Base-by-base conservation (phyloP, 2,329 filamentous ascomycete species). In the Aureobasidium sp. region DNA sequence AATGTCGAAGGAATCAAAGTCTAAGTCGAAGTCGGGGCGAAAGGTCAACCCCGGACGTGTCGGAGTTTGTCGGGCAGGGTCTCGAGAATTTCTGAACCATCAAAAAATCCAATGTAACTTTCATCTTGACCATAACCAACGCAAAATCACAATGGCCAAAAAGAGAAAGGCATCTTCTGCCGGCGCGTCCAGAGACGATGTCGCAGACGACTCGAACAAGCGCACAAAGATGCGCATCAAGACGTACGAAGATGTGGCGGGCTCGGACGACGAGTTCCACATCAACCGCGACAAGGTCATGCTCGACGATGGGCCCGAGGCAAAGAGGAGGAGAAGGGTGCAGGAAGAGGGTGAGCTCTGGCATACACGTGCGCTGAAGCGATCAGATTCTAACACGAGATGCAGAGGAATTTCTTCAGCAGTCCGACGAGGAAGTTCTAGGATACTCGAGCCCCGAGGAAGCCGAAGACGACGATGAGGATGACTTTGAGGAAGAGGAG, bases 231-330 rank as follows among this genome's bases (percentile, higher is more conserved):
- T 91, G 64, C 69, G 71, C 21, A 76, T 81, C 60, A 74, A 70
- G 60, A 86, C 83, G 2, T 93, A 82, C 73, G 86, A 93, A 73
- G 90, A 95, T 74, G 87, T 99, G 67, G 90, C 92, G 65, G 87
- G 96, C 72, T 95, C 91, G 1, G 90, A 96, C 73, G 94, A 99
- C 73, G 90, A 96, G 71, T 95, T 96, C 72, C 90, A 93, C 69
- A 79, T 92, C 62, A 87, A 92, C 65, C 84, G 88, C 65, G 94
- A 99, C 74, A 87, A 89, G 70, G 85, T 99, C 64, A 75, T 93
- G 68, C 81, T 99, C 38, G 90, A 95, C 31, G 90, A 96, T 66
- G 87, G 81, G 35, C 89, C 87, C 15, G 82, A 84, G 40, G 85
- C 85, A 31, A 96, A 96, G 77, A 85, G 89, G 65, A 81, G 86